These are phyloP conservation scores for Solanum hybrid DNA, from an alignment of 305 asterid genomes.

Conservation along the genomic window DNA sequence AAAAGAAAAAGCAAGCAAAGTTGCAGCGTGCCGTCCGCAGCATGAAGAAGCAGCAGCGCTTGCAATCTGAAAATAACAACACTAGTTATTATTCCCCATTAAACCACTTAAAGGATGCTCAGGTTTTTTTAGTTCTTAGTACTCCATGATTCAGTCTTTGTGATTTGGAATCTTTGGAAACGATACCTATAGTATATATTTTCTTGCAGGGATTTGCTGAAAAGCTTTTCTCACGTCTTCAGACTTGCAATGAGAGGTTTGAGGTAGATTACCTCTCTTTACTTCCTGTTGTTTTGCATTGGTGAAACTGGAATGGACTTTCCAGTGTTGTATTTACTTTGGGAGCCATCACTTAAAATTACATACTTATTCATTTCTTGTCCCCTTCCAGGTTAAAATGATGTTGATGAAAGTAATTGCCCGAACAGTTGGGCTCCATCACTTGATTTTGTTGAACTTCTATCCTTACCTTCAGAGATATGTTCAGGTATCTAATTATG, in stretches of 20 bases:
- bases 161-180: neutral
- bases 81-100: slow-evolving; percentile 70
- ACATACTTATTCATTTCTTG: neutral
- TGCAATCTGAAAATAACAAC: slow-evolving; percentile 45
- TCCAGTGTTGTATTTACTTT: neutral
- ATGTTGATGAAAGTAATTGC: slow-evolving; percentile 86
- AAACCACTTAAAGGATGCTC: slow-evolving; percentile 86
- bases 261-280: slow-evolving; percentile 39
- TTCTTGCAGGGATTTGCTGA: slow-evolving; percentile 72
- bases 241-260: slow-evolving; percentile 56
- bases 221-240: slow-evolving; percentile 80
- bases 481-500: slow-evolving; percentile 49
- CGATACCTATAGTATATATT: slow-evolving; percentile 6
- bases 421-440: slow-evolving; percentile 80
- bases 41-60: slow-evolving; percentile 90
- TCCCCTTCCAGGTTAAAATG: slow-evolving; percentile 56
- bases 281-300: neutral
- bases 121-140: slow-evolving; percentile 34
- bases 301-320: neutral
- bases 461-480: slow-evolving; percentile 75
- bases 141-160: slow-evolving; percentile 3
- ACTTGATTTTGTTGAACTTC: slow-evolving; percentile 56
- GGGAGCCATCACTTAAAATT: neutral
- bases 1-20: slow-evolving; percentile 96
- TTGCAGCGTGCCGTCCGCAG: slow-evolving; percentile 74